Percentiles rank a stretch among this genome's conserved stretches.
Evolutionary conservation across 2,329 filamentous ascomycete species (phyloP).

Genomic region (Xylaria sp.): DNA sequence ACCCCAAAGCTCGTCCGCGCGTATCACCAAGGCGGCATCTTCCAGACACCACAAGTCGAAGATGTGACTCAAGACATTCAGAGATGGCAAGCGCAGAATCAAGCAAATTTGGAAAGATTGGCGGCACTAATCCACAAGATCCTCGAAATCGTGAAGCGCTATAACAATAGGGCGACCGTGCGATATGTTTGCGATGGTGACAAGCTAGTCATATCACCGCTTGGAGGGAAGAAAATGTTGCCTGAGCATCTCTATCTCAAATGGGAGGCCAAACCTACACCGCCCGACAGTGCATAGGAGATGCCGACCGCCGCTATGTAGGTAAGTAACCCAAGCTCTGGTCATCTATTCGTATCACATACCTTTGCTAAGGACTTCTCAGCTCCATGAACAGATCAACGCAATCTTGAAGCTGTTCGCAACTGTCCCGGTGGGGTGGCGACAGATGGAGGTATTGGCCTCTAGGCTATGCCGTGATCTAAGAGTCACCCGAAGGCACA

Average conservation of each 20-base stretch:
- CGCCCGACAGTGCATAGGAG: background rate
- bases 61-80: constrained; percentile 42
- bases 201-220: background rate
- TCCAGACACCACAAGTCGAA: constrained; percentile 43
- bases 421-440: background rate
- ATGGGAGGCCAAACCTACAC: constrained; percentile 1
- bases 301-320: background rate
- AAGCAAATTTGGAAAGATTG: constrained; percentile 40
- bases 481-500: background rate
- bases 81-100: constrained; percentile 45
- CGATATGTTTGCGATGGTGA: background rate
- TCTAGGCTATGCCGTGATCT: background rate
- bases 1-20: constrained; percentile 54
- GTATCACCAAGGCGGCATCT: constrained; percentile 47
- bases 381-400: background rate
- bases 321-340: background rate
- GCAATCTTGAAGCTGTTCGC: background rate
- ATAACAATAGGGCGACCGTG: constrained; percentile 11
- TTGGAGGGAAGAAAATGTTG: background rate
- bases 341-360: background rate
- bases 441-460: background rate
- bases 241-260: constrained; percentile 5
- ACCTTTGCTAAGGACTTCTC: background rate
- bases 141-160: constrained; percentile 36
- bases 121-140: constrained; percentile 43